Base-by-base conservation (phyloP, 1,139 yeast genomes). In the Saccharomyces hybrid region DNA sequence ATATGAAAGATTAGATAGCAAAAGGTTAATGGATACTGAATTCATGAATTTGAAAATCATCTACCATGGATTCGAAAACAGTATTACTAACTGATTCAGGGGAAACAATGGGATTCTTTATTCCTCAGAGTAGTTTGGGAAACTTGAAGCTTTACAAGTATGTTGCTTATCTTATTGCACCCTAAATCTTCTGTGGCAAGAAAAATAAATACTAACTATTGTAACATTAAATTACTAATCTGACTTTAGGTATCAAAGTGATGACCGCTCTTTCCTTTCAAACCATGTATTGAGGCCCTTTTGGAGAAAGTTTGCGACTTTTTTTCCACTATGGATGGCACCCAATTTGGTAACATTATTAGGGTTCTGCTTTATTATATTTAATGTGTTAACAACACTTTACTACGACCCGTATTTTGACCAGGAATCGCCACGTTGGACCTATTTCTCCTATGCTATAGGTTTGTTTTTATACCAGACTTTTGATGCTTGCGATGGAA, bases 401-500 rank as follows among this genome's bases (percentile, higher is more conserved):
- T 84, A 81, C 67, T 86, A 77, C 62, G 95, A 89, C 69, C 96
- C 97, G 1, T 75, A 78, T 55, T 77, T 87, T 57, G 74, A 81
- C 52, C 67, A 74, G 50, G 76, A 76, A 1, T 77, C 81, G 27
- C 97, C 98, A n/a, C 70, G 80, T 49, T 89, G 96, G 96, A 80
- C 87, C 42, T 89, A 88, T 69, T 80, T 81, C 62, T 77, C 87
- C 52, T 88, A 88, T 68, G 97, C 95, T 0, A 69, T 87, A 62
- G 95, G 96, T 1, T 74, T 91, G 60, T 90, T 91, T 68, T 75
- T 90, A 78, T 91, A 91, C 70, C 98, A 91, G 68, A 91, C 98
- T 0, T 90, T 91, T 70, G 98, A 91, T 72, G 97, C 97, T 1
- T 88, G 96, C 71, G 98, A 91, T 70, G 98, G 98, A 9, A 81